Evolutionary conservation across 2,329 filamentous ascomycete species (phyloP).

Genomic region (Pseudogymnoascus sp.): DNA sequence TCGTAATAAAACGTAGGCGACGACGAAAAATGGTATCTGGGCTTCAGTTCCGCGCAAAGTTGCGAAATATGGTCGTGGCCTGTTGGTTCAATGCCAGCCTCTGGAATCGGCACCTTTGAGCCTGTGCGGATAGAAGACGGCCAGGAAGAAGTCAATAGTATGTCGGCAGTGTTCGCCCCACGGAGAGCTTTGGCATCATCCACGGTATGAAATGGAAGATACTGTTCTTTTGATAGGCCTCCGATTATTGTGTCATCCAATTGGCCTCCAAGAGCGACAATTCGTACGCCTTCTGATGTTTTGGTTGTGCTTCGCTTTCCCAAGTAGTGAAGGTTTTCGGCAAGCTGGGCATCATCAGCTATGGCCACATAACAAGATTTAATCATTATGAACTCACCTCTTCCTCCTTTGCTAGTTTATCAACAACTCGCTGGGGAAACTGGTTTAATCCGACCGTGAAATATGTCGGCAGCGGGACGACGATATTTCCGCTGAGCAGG

Average conservation of each 20-base stretch:
- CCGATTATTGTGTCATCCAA: constrained; percentile 54
- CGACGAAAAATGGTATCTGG: constrained; percentile 81
- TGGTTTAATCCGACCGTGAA: constrained; percentile 71
- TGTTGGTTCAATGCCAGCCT: constrained; percentile 42
- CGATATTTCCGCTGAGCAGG: constrained; percentile 64
- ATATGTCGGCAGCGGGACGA: constrained; percentile 77
- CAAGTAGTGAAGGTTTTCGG: constrained; percentile 83
- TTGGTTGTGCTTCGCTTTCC: constrained; percentile 82
- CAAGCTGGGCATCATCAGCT: constrained; percentile 45
- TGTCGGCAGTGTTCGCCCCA: constrained; percentile 72
- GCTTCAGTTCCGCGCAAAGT: constrained; percentile 69
- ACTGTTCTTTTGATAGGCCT: constrained; percentile 61
- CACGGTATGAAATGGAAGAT: constrained; percentile 68
- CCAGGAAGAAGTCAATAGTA: constrained; percentile 83
- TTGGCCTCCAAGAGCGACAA: constrained; percentile 76
- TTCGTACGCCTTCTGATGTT: constrained; percentile 79
- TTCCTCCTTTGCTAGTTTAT: constrained; percentile 65
- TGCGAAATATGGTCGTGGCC: constrained; percentile 66
- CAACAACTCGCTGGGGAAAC: constrained; percentile 63
- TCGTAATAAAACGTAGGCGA: constrained; percentile 65
- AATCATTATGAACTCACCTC: constrained; percentile 35
- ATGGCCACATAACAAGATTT: background rate
- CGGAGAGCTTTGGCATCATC: constrained; percentile 68
- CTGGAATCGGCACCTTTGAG: constrained; percentile 55
- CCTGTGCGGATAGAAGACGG: constrained; percentile 63